These are phyloP conservation scores for Chlamydomonas reinhardtii DNA, from an alignment of 163 green algal genomes.

Conservation along the genomic window DNA sequence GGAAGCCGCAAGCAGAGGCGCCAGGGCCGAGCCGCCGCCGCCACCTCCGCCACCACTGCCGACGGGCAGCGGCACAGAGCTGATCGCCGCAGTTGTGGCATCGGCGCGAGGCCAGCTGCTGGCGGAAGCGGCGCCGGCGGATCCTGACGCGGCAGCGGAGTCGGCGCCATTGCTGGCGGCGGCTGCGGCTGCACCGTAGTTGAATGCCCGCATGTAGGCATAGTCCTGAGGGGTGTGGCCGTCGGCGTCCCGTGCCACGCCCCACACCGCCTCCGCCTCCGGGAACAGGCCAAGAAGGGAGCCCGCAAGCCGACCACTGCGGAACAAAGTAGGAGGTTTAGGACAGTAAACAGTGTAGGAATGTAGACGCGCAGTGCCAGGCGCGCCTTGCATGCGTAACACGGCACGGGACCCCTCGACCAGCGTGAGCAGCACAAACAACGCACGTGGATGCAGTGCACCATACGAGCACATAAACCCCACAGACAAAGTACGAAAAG, in stretches of 20 bases:
- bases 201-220: background rate
- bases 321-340: too few relatives aligned
- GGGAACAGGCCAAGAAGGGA: conserved; percentile 6
- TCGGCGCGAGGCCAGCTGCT: background rate
- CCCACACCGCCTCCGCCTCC: conserved; percentile 30
- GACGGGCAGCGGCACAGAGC: background rate
- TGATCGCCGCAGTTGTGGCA: background rate
- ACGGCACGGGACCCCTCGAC: too few relatives aligned
- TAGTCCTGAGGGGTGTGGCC: conserved; percentile 32
- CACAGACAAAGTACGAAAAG: too few relatives aligned
- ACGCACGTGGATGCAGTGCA: too few relatives aligned
- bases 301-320: conserved; percentile 15
- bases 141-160: background rate
- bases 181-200: too few relatives aligned
- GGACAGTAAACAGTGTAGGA: too few relatives aligned
- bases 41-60: too few relatives aligned
- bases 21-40: too few relatives aligned
- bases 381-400: too few relatives aligned
- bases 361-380: too few relatives aligned
- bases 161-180: background rate
- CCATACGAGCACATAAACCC: too few relatives aligned
- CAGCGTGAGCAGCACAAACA: too few relatives aligned
- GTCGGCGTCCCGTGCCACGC: background rate
- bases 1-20: background rate
- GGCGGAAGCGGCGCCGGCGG: background rate